phyloP scores from a whole-genome alignment of 805 yeast species.

The Grigorovia humatica region DNA sequence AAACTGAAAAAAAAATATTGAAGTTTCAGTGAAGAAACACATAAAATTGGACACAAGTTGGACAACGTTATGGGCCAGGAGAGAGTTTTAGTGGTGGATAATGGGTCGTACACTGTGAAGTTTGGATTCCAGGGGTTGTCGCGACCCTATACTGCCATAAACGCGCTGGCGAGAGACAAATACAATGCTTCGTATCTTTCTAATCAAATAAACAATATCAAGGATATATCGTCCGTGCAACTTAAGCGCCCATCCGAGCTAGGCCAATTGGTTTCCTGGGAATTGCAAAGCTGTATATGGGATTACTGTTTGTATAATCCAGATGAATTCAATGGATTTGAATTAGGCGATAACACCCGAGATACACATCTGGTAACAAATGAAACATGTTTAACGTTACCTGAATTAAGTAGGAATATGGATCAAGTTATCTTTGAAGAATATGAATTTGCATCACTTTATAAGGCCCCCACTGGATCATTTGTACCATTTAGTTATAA shows the following conservation, averaged over 20 bases:
- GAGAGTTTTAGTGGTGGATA: slow-evolving; percentile 56
- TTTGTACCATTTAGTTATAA: slow-evolving; percentile 49
- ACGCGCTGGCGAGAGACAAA: slow-evolving; percentile 62
- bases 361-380: slow-evolving; percentile 58
- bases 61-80: background rate
- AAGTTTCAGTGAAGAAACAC: background rate
- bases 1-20: background rate
- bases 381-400: slow-evolving; percentile 74
- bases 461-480: slow-evolving; percentile 52
- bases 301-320: slow-evolving; percentile 56
- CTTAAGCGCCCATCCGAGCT: slow-evolving; percentile 77
- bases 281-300: slow-evolving; percentile 80
- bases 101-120: slow-evolving; percentile 81
- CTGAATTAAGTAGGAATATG: slow-evolving; percentile 69
- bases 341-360: slow-evolving; percentile 33
- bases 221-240: slow-evolving; percentile 63
- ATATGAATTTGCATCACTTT: slow-evolving; percentile 65
- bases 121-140: slow-evolving; percentile 37
- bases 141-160: slow-evolving; percentile 47
- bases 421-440: slow-evolving; percentile 94
- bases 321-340: slow-evolving; percentile 34
- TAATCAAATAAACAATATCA: slow-evolving; percentile 51
- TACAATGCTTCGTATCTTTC: slow-evolving; percentile 70
- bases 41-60: too few species aligned
- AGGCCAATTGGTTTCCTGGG: slow-evolving; percentile 90